Percentiles rank a stretch among this genome's conserved stretches.
Evolutionary conservation across 495 filamentous ascomycete genomes (phyloP).

Genomic region (Neurospora terricola): DNA sequence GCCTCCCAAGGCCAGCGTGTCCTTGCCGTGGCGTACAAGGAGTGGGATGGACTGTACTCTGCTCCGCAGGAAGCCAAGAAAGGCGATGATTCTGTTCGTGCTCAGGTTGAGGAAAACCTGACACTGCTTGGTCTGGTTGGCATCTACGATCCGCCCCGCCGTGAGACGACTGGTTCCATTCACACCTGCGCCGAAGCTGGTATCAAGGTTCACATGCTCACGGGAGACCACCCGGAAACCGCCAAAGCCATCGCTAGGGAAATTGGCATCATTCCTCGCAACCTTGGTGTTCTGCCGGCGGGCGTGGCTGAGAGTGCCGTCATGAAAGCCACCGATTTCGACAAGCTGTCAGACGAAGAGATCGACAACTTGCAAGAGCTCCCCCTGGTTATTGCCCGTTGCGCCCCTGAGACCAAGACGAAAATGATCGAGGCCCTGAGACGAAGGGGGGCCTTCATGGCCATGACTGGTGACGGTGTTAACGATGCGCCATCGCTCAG

Average conservation of each 20-base stretch:
- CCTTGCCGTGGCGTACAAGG: slow-evolving; percentile 58
- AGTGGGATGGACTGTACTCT: slow-evolving; percentile 16
- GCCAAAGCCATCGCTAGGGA: slow-evolving; percentile 67
- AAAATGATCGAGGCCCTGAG: slow-evolving; percentile 61
- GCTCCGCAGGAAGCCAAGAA: slow-evolving; percentile 1
- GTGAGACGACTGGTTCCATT: slow-evolving; percentile 57
- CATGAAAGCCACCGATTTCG: slow-evolving; percentile 56
- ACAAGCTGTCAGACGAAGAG: slow-evolving; percentile 47
- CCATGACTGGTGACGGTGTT: slow-evolving; percentile 70
- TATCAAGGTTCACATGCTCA: slow-evolving; percentile 73
- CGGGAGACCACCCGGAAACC: slow-evolving; percentile 67
- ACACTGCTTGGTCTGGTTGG: slow-evolving; percentile 60
- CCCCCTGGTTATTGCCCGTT: slow-evolving; percentile 57
- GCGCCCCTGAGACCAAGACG: slow-evolving; percentile 56
- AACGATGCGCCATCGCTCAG: slow-evolving; percentile 77
- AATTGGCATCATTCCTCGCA: slow-evolving; percentile 60
- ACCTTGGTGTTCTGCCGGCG: slow-evolving; percentile 42
- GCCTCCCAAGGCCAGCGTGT: slow-evolving; percentile 73
- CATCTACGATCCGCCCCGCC: slow-evolving; percentile 65
- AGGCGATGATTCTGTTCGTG: slow-evolving; percentile 25
- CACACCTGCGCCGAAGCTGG: slow-evolving; percentile 57
- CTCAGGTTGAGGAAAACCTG: slow-evolving; percentile 45
- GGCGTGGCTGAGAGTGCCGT: slow-evolving; percentile 45
- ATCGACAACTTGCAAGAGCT: slow-evolving; percentile 49
- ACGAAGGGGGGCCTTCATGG: slow-evolving; percentile 48